Evolutionary conservation across 768 basidiomycete genomes (phyloP), one percentile per base, ranked within the genome.

Genomic region (Rhodocollybia butyracea): DNA sequence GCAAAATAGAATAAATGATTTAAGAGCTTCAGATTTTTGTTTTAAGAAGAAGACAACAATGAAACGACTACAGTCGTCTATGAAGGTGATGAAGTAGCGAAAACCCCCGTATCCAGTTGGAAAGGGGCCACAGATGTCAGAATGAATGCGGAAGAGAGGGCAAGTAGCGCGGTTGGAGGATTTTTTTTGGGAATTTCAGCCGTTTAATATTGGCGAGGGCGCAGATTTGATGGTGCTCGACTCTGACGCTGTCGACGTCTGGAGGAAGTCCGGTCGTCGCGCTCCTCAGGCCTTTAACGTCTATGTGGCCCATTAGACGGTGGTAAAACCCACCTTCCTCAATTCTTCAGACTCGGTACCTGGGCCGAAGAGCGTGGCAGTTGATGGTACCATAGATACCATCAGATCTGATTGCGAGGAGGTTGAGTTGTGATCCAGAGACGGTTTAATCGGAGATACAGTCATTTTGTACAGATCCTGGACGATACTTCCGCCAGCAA

Each of bases 71-170:
- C 42, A 55, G 46, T 70, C 64, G 46, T 70, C 67, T 4, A 63
- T 66, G 55, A 66, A 71, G 0, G 60, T 62, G 6, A 64, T 54
- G 38, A 65, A 67, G 45, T 66, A 70, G 0, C 17, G 32, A 11
- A 57, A 50, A 6, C 57, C 60, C 0, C 60, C 55, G 1, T 62
- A 19, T 0, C 59, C 30, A 46, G 30, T 4, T 6, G 59, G 59
- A 0, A 55, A 21, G 2, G 64, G 58, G 1, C 62, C 60, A 38
- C 62, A 64, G 1, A 65, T 46, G 29, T 65, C 57, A 15, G 31
- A 60, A 42, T 63, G 61, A 26, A 61, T 50, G 10, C 58, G 55
- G 30, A 58, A 60, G 6, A 59, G 55, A 38, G 38, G 50, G 2
- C 31, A 55, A 24, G 45, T 34, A 36, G 34, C 34, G n/a, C n/a